Evolutionary conservation across 352 stramenopile genomes (phyloP).

Genomic region (Pythium chondricola): DNA sequence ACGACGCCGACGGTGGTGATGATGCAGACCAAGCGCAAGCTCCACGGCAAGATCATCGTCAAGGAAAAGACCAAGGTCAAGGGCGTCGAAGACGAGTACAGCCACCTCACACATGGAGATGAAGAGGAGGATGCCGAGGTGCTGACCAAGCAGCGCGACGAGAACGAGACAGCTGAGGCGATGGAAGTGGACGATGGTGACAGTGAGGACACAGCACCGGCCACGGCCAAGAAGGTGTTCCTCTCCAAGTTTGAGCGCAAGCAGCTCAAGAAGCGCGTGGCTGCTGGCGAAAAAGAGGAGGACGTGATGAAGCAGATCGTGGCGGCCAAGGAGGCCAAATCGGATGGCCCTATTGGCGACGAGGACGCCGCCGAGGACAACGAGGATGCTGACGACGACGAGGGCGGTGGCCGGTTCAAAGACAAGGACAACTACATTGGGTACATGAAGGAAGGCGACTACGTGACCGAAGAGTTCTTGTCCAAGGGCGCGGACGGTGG

Average conservation of each 20-base stretch:
- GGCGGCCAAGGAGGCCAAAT: constrained; percentile 34
- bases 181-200: constrained; percentile 4
- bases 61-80: constrained; percentile 59
- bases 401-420: constrained; percentile 34
- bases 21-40: constrained; percentile 84
- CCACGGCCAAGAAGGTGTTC: constrained; percentile 69
- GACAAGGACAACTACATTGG: constrained; percentile 84
- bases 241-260: constrained; percentile 95
- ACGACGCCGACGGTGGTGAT: constrained; percentile 67
- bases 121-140: constrained; percentile 18
- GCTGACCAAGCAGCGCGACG: not conserved
- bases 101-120: constrained; percentile 19
- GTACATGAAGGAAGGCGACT: constrained; percentile 77
- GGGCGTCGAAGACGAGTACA: constrained; percentile 25
- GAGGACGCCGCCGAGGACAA: constrained; percentile 24
- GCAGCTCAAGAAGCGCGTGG: constrained; percentile 88
- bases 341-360: not conserved
- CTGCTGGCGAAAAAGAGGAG: constrained; percentile 61
- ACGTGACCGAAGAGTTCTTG: constrained; percentile 71
- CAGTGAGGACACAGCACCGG: constrained; percentile 3
- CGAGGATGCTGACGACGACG: constrained; percentile 15
- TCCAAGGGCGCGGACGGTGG: constrained; percentile 65
- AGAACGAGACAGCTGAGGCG: too few relatives aligned
- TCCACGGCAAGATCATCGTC: constrained; percentile 83
- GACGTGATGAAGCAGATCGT: constrained; percentile 64